These are phyloP conservation scores for Apiospora marii DNA, from an alignment of 2,329 filamentous ascomycete genomes.

Conservation along the genomic window DNA sequence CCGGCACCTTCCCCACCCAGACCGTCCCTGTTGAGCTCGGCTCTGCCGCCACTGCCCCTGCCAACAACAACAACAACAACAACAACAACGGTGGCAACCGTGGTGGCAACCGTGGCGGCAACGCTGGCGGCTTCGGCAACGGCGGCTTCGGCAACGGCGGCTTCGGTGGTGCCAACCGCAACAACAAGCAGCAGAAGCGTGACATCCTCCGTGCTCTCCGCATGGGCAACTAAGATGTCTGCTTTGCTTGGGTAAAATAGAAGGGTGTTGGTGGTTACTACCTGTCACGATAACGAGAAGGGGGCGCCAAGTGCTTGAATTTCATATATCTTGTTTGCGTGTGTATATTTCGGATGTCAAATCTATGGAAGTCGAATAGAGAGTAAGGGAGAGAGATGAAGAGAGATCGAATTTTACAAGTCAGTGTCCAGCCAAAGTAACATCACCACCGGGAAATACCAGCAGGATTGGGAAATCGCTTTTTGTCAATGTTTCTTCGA, in stretches of 20 bases:
- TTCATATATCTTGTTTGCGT: constrained; percentile 10
- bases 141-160: constrained; percentile 31
- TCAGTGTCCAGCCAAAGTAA: neutral
- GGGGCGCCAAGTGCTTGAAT: neutral
- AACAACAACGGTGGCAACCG: constrained; percentile 30
- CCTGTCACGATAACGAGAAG: constrained; percentile 20
- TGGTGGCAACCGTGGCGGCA: constrained; percentile 26
- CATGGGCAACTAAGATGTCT: constrained; percentile 18
- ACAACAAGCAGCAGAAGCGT: constrained; percentile 23
- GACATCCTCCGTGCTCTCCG: constrained; percentile 21
- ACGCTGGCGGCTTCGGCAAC: constrained; percentile 31
- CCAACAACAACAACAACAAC: constrained; percentile 31
- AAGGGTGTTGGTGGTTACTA: constrained; percentile 15
- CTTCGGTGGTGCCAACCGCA: constrained; percentile 29
- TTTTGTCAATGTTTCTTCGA: neutral
- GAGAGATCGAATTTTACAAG: neutral
- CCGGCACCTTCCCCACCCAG: constrained; percentile 42
- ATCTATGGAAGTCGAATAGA: neutral
- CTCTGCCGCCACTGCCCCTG: constrained; percentile 28
- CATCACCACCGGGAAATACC: neutral
- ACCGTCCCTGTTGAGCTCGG: constrained; percentile 39
- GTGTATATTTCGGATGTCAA: neutral
- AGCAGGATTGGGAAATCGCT: constrained; percentile 13
- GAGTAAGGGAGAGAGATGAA: neutral
- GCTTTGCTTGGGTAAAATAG: neutral